Conservation (phyloP, 192 early-diverging fungal species). For the Jimgerdemannia lactiflua region DNA sequence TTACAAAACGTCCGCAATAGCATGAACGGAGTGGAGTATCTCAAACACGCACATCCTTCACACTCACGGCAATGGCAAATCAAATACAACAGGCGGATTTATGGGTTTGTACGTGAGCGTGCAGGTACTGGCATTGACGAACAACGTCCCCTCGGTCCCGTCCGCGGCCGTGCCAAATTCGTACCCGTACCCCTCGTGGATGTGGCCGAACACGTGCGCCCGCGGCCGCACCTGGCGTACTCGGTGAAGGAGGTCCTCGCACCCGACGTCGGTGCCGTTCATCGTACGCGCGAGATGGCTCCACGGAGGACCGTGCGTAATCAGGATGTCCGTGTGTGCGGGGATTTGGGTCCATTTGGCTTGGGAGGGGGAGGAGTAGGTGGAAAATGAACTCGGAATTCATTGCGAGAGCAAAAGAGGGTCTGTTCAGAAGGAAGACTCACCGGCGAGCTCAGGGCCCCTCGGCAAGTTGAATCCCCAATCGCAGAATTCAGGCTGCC, state of each 20-base stretch:
- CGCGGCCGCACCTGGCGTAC: constrained; percentile 19
- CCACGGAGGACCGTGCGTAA: constrained; percentile 25
- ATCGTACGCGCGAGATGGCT: constrained; percentile 11
- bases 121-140: constrained; percentile 21
- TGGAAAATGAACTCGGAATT: neutral
- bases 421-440: neutral
- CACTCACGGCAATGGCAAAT: constrained; percentile 8
- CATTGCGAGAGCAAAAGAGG: neutral
- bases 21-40: too few relatives aligned
- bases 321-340: constrained; percentile 18
- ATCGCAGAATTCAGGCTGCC: constrained; percentile 17
- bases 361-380: neutral
- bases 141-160: constrained; percentile 6
- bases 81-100: constrained; percentile 24
- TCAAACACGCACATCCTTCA: too few relatives aligned
- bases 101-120: constrained; percentile 14
- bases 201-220: constrained; percentile 32
- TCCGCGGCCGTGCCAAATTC: neutral
- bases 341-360: constrained; percentile 25
- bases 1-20: too few relatives aligned
- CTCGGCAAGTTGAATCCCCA: constrained; percentile 26
- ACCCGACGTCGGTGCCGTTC: constrained; percentile 19
- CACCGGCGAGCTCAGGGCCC: constrained; percentile 9
- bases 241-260: constrained; percentile 10
- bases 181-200: constrained; percentile 29